phyloP scores from a whole-genome alignment of 2,329 filamentous ascomycete species.

The Aureobasidium sp. region DNA sequence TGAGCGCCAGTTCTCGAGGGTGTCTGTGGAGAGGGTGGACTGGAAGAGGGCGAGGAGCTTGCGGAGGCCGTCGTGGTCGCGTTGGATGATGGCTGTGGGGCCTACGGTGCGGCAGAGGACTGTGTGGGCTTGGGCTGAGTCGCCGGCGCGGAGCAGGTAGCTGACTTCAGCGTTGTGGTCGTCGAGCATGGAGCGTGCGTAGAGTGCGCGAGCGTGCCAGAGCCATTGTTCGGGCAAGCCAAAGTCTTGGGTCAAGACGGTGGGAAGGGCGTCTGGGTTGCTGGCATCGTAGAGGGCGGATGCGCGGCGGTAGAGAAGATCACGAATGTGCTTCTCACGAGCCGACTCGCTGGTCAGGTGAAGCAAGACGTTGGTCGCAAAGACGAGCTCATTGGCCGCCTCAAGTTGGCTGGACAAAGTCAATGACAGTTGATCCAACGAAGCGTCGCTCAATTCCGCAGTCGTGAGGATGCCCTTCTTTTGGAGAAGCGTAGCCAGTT shows the following conservation, averaged over 20 bases:
- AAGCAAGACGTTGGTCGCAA: slow-evolving; percentile 26
- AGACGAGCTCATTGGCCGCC: slow-evolving; percentile 21
- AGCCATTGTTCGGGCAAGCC: slow-evolving; percentile 69
- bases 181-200: slow-evolving; percentile 65
- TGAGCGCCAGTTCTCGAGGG: slow-evolving; percentile 64
- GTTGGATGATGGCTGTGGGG: slow-evolving; percentile 72
- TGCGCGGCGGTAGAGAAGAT: slow-evolving; percentile 54
- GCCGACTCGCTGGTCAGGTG: slow-evolving; percentile 23
- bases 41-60: slow-evolving; percentile 67
- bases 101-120: slow-evolving; percentile 77
- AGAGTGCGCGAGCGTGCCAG: slow-evolving; percentile 78
- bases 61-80: slow-evolving; percentile 65
- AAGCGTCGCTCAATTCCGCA: slow-evolving; percentile 22
- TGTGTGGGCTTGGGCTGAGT: slow-evolving; percentile 74
- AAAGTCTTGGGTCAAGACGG: slow-evolving; percentile 30
- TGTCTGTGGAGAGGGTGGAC: not conserved
- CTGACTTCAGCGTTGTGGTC: slow-evolving; percentile 66
- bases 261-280: slow-evolving; percentile 38
- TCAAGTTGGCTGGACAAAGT: slow-evolving; percentile 29
- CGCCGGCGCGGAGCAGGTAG: slow-evolving; percentile 70
- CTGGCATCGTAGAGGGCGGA: slow-evolving; percentile 65
- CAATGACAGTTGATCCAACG: slow-evolving; percentile 62
- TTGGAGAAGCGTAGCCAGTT: slow-evolving; percentile 59
- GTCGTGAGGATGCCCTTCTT: slow-evolving; percentile 25
- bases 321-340: slow-evolving; percentile 34